Evolutionary conservation across 805 yeast species (phyloP).

Genomic region (Schwanniomyces sp.): DNA sequence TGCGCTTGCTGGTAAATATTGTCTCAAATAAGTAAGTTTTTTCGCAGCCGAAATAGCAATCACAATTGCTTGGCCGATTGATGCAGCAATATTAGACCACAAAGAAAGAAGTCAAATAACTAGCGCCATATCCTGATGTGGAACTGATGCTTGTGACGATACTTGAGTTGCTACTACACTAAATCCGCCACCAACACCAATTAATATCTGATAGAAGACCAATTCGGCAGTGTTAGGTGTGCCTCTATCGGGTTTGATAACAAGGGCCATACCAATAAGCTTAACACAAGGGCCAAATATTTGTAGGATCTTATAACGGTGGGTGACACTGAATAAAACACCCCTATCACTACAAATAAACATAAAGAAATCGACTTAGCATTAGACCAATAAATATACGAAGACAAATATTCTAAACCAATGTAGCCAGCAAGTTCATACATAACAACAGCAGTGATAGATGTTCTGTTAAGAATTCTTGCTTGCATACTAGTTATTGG

Average conservation of each 20-base stretch:
- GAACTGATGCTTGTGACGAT: slow-evolving; percentile 33
- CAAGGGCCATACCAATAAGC: background rate
- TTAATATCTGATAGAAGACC: slow-evolving; percentile 32
- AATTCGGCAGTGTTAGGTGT: slow-evolving; percentile 24
- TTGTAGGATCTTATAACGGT: slow-evolving; percentile 36
- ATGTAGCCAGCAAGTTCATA: slow-evolving; percentile 27
- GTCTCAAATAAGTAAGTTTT: slow-evolving; percentile 25
- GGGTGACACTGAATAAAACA: slow-evolving; percentile 27
- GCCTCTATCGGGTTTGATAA: slow-evolving; percentile 7
- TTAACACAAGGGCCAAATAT: slow-evolving; percentile 22
- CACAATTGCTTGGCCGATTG: slow-evolving; percentile 40
- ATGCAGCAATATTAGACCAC: slow-evolving; percentile 34
- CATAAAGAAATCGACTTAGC: slow-evolving; percentile 35
- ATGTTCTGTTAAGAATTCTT: slow-evolving; percentile 34
- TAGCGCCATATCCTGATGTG: slow-evolving; percentile 41
- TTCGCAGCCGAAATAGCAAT: slow-evolving; percentile 32
- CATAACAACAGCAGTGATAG: slow-evolving; percentile 29
- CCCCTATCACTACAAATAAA: slow-evolving; percentile 38
- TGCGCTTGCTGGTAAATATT: slow-evolving; percentile 22
- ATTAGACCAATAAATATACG: slow-evolving; percentile 37
- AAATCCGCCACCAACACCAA: slow-evolving; percentile 42
- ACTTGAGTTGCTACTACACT: slow-evolving; percentile 34
- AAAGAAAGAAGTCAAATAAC: slow-evolving; percentile 34
- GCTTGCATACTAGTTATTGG: slow-evolving; percentile 38
- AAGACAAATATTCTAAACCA: slow-evolving; percentile 28